Percentiles rank a stretch among this genome's conserved stretches.
Evolutionary conservation across 2,329 filamentous ascomycete species (phyloP).

Genomic region (Penicillium hordei): DNA sequence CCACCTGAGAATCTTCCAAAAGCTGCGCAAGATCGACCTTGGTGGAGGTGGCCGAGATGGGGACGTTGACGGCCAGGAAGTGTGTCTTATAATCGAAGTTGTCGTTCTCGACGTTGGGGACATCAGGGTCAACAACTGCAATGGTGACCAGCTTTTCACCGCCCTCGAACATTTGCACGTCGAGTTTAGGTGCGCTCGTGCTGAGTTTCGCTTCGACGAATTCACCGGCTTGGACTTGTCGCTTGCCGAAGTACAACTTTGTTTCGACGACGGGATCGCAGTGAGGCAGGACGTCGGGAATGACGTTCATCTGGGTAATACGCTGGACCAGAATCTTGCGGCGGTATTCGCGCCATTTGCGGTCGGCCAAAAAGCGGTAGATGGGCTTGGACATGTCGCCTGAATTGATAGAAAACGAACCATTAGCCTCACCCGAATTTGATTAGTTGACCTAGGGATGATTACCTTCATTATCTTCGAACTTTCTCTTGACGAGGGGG

Average conservation of each 20-base stretch:
- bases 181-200: slow-evolving; percentile 71
- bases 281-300: slow-evolving; percentile 82
- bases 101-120: slow-evolving; percentile 75
- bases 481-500: slow-evolving; percentile 85
- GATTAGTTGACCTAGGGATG: neutral
- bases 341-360: slow-evolving; percentile 84
- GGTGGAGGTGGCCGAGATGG: slow-evolving; percentile 60
- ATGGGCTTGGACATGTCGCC: slow-evolving; percentile 96
- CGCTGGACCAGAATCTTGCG: slow-evolving; percentile 78
- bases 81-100: slow-evolving; percentile 79
- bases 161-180: slow-evolving; percentile 79
- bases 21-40: slow-evolving; percentile 66
- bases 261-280: slow-evolving; percentile 79
- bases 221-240: slow-evolving; percentile 71
- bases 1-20: slow-evolving; percentile 62
- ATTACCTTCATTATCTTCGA: slow-evolving; percentile 84
- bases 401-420: slow-evolving; percentile 39
- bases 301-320: slow-evolving; percentile 79
- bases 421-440: slow-evolving; percentile 21
- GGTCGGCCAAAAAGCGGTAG: slow-evolving; percentile 84
- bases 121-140: slow-evolving; percentile 84
- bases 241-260: slow-evolving; percentile 73
- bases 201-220: slow-evolving; percentile 73
- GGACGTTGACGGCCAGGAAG: slow-evolving; percentile 75
- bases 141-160: slow-evolving; percentile 81